phyloP scores from a whole-genome alignment of 192 early-diverging fungal species.

The Podila epigama region DNA sequence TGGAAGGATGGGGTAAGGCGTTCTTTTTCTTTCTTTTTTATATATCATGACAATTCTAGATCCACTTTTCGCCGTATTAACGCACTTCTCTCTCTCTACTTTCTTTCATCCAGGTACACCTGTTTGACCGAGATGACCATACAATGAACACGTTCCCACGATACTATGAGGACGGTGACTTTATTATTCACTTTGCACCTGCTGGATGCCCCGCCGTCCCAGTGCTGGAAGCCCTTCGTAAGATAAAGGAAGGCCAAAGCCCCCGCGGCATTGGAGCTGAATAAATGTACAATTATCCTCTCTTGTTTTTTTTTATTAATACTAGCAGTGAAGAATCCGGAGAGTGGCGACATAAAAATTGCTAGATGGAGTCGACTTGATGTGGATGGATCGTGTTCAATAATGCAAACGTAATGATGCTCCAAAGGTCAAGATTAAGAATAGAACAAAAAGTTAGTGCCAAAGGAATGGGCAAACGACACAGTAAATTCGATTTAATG shows the following conservation, averaged over 20 bases:
- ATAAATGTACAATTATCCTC: not conserved
- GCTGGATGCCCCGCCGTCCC: constrained; percentile 60
- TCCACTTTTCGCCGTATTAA: not conserved
- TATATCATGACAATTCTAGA: not conserved
- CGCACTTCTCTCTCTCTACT: not conserved
- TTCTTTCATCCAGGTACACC: constrained; percentile 19
- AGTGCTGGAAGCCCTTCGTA: constrained; percentile 49
- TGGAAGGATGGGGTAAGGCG: constrained; percentile 39
- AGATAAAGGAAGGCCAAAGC: constrained; percentile 39
- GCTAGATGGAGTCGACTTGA: not conserved
- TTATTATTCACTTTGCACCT: constrained; percentile 67
- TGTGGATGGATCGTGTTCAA: not conserved
- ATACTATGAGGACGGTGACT: constrained; percentile 54
- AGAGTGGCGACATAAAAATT: not conserved
- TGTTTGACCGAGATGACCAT: constrained; percentile 59
- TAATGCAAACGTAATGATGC: not conserved
- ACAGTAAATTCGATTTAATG: no score
- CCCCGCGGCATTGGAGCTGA: constrained; percentile 13
- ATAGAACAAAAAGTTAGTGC: no score
- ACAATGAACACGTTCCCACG: constrained; percentile 66
- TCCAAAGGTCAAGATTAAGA: not conserved
- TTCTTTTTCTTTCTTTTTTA: not conserved
- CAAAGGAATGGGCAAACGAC: no score
- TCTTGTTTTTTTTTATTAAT: not conserved
- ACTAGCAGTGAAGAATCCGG: not conserved